These are phyloP conservation scores for Leishmania tarentolae DNA, from an alignment of 208 protist species.

Conservation along the genomic window DNA sequence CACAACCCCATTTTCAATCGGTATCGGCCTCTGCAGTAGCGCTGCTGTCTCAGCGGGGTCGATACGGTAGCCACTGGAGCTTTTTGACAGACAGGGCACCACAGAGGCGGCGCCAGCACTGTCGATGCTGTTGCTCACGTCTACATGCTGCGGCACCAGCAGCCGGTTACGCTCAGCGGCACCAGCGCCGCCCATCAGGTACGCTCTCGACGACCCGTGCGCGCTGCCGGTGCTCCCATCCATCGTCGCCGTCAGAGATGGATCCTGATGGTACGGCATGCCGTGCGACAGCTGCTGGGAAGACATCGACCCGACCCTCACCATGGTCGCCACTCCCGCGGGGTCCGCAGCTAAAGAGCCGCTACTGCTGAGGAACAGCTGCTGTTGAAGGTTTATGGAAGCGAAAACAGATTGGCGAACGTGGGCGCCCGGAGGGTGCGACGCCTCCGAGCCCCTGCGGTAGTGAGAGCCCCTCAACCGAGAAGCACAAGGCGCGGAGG, in stretches of 20 bases:
- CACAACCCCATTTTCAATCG: background rate
- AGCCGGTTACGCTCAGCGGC: slow-evolving; percentile 9
- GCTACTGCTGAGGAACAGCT: background rate
- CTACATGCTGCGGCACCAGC: slow-evolving; percentile 27
- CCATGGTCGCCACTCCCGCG: background rate
- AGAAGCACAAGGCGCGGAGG: background rate
- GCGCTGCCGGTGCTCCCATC: background rate
- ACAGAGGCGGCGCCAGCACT: background rate
- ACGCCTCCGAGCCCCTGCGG: background rate
- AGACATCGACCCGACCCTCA: background rate
- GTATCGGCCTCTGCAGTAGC: background rate
- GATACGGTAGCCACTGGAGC: slow-evolving; percentile 12
- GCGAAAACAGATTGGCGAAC: slow-evolving; percentile 32
- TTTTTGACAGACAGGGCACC: slow-evolving; percentile 17
- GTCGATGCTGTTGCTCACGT: background rate
- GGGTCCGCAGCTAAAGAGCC: background rate
- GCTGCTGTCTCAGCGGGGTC: background rate
- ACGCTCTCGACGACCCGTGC: slow-evolving; percentile 5
- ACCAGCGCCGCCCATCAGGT: background rate
- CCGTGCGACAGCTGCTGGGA: slow-evolving; percentile 11
- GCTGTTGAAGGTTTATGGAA: slow-evolving; percentile 29
- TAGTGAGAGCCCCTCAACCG: slow-evolving; percentile 7
- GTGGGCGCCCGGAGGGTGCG: background rate
- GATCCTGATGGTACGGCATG: slow-evolving; percentile 1
- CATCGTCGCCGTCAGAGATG: background rate